A percentile compares a stretch with the other conserved stretches of the same genome.
Conservation (phyloP, 176 grass and related monocot genomes). For the Melocanna baccifera region DNA sequence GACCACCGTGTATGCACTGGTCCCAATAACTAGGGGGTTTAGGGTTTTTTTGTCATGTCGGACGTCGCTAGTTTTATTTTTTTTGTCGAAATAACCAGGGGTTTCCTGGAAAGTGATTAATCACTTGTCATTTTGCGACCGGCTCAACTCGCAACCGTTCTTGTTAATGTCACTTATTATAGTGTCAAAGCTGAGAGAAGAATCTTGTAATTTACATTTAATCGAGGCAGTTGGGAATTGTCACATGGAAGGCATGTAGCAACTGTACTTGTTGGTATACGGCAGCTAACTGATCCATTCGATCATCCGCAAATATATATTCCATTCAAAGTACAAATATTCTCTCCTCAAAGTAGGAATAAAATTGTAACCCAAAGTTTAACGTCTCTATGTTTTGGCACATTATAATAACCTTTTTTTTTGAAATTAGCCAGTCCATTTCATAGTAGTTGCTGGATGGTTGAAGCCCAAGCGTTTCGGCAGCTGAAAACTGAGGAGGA, state of each 20-base stretch:
- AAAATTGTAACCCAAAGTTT: background rate
- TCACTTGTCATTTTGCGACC: background rate
- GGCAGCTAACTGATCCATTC: constrained; percentile 1
- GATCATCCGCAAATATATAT: constrained; percentile 15
- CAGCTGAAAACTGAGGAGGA: constrained; percentile 3
- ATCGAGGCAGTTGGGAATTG: constrained; percentile 16
- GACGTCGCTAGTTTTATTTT: too few species aligned
- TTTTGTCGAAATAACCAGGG: background rate
- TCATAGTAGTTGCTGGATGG: background rate
- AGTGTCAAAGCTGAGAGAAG: background rate
- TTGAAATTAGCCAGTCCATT: background rate
- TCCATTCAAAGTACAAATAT: constrained; percentile 1
- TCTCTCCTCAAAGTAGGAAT: background rate
- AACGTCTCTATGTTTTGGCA: background rate
- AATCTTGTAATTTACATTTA: constrained; percentile 26
- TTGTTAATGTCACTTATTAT: background rate
- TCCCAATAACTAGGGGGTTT: too few species aligned
- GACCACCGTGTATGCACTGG: background rate
- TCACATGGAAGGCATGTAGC: constrained; percentile 22
- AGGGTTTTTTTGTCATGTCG: background rate
- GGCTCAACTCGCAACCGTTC: background rate
- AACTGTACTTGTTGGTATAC: constrained; percentile 2
- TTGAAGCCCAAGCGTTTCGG: background rate
- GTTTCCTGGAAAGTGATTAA: background rate
- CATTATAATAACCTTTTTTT: background rate